Evolutionary conservation across 2,329 filamentous ascomycete species (phyloP), one percentile per base, ranked within the genome.

Genomic region (Drechmeria coniospora): DNA sequence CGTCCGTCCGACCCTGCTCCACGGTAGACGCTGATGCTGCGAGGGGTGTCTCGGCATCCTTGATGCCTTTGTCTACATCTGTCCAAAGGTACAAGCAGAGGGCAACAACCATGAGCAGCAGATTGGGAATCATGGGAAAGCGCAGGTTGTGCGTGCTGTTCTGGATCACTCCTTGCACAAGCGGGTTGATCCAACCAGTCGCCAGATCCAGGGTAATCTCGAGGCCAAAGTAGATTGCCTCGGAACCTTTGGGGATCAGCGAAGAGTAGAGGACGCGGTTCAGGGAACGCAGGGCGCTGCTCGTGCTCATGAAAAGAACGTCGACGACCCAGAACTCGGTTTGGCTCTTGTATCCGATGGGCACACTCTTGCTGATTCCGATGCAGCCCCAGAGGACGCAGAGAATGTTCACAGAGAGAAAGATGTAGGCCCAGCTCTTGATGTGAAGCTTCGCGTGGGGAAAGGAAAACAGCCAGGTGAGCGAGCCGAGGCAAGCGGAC

Each of bases 341-440:
- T 17, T 32, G 29, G 26, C 37, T 32, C 27, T 39, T 39, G 23
- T 39, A 39, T 4, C 36, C 36, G 14, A 39, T 32, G 14, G 27
- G 12, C 9, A 35, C 14, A 15, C 15, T 19, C 15, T 22, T 10
- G 32, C 30, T 38, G 15, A 38, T 35, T 8, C 36, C 36, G 11
- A 38, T 22, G 27, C 36, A 38, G 28, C 36, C 36, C 36, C 36
- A 38, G 21, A 37, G 27, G 15, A 38, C 27, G 31, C 36, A 38
- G 7, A 36, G 24, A 6, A 33, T 32, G 29, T 38, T 38, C 21
- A 37, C 23, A 8, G 7, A 17, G 12, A 37, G 32, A 25, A 38
- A 37, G 4, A 38, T 17, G 25, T 38, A 38, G 1, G 36, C 36
- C 36, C 36, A 38, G 14, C 11, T 27, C 18, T 36, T 35, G 29